Evolutionary conservation across 345 rosid species (phyloP).

Genomic region (Bruguiera sexangula): DNA sequence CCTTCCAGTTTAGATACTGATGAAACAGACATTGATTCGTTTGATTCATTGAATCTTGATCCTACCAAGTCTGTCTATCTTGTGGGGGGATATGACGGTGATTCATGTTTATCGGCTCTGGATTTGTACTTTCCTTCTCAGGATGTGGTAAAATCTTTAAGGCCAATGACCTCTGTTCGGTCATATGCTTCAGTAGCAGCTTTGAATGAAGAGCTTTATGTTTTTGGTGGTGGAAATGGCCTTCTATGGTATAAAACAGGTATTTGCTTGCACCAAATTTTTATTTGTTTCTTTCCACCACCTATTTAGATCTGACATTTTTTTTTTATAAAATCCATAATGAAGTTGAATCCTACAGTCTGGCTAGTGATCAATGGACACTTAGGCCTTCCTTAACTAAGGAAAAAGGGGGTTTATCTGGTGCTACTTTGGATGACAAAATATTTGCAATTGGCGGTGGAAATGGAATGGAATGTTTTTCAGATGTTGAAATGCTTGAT

Average conservation of each 20-base stretch:
- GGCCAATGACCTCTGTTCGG: constrained; percentile 21
- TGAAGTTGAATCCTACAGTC: constrained; percentile 30
- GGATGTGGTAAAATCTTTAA: constrained; percentile 19
- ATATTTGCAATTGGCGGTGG: constrained; percentile 34
- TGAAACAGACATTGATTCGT: constrained; percentile 24
- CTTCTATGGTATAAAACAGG: constrained; percentile 29
- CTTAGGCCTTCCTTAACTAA: constrained; percentile 16
- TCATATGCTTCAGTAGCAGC: constrained; percentile 24
- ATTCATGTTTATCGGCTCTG: constrained; percentile 21
- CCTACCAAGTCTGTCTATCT: constrained; percentile 21
- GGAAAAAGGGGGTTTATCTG: constrained; percentile 25
- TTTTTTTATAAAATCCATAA: not conserved
- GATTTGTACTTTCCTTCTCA: constrained; percentile 24
- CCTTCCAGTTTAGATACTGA: constrained; percentile 21
- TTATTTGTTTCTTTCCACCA: not conserved
- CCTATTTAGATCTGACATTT: not conserved
- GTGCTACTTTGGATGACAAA: constrained; percentile 22
- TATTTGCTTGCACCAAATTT: constrained; percentile 11
- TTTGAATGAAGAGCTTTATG: constrained; percentile 18
- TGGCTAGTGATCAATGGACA: constrained; percentile 22
- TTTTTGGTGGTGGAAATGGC: constrained; percentile 31
- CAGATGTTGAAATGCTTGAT: constrained; percentile 33
- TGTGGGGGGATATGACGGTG: constrained; percentile 29
- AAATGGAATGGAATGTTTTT: constrained; percentile 22
- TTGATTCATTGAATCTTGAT: constrained; percentile 35